Evolutionary conservation across 371 early-diverging fungal species (phyloP).

Genomic region (Mycotypha africana): DNA sequence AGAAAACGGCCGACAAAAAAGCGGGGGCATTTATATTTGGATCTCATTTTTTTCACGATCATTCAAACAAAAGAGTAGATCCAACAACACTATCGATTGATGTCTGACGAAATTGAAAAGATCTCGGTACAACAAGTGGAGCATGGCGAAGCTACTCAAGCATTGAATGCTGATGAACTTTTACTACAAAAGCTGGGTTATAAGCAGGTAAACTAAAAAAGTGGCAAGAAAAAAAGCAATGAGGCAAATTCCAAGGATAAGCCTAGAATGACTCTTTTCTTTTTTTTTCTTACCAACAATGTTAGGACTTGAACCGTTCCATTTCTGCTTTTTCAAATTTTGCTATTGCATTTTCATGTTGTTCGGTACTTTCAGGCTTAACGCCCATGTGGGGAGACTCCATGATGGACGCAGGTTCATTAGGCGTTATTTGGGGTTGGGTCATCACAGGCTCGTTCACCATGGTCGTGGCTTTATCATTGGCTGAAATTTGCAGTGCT

Average conservation of each 20-base stretch:
- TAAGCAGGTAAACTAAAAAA: slow-evolving; percentile 12
- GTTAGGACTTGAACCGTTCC: slow-evolving; percentile 46
- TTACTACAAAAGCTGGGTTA: slow-evolving; percentile 20
- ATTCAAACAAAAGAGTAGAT: background rate
- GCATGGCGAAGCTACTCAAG: background rate
- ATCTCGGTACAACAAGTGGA: slow-evolving; percentile 10
- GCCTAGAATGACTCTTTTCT: too few relatives aligned
- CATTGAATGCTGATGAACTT: slow-evolving; percentile 19
- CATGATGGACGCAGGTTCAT: slow-evolving; percentile 58
- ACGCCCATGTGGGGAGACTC: slow-evolving; percentile 55
- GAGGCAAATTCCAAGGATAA: too few relatives aligned
- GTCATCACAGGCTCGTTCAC: slow-evolving; percentile 51
- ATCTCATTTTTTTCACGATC: slow-evolving; percentile 3
- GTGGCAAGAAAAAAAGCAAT: too few relatives aligned
- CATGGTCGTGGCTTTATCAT: slow-evolving; percentile 54
- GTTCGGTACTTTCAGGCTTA: slow-evolving; percentile 48
- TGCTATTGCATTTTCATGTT: slow-evolving; percentile 50
- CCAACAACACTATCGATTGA: background rate
- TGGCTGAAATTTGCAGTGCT: slow-evolving; percentile 74
- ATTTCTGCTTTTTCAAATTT: slow-evolving; percentile 53
- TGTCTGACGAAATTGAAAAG: slow-evolving; percentile 5
- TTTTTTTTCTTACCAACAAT: too few relatives aligned
- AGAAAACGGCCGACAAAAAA: too few relatives aligned
- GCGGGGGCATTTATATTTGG: too few relatives aligned
- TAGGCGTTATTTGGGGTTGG: slow-evolving; percentile 71